These are phyloP conservation scores for Candolleomyces aberdarensis DNA, from an alignment of 768 basidiomycete genomes.

Conservation along the genomic window DNA sequence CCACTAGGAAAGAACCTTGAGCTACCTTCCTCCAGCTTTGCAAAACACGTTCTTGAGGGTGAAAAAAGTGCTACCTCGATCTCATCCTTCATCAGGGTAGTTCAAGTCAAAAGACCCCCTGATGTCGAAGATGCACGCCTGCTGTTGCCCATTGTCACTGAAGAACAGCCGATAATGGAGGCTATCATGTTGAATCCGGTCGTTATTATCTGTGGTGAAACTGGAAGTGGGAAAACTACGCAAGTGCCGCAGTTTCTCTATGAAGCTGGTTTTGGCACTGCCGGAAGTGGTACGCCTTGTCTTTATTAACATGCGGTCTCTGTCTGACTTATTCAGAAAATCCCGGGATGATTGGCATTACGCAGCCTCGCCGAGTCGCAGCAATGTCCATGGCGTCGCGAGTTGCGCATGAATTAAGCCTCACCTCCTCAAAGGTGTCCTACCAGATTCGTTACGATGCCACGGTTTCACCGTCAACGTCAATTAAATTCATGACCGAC, in stretches of 20 bases:
- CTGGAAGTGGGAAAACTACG: slow-evolving; percentile 97
- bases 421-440: slow-evolving; percentile 79
- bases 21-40: slow-evolving; percentile 66
- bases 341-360: slow-evolving; percentile 96
- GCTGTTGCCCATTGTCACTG: slow-evolving; percentile 83
- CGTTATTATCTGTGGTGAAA: slow-evolving; percentile 86
- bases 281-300: slow-evolving; percentile 63
- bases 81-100: slow-evolving; percentile 33
- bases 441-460: slow-evolving; percentile 98
- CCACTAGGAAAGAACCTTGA: slow-evolving; percentile 74
- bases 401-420: slow-evolving; percentile 88
- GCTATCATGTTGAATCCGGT: slow-evolving; percentile 83
- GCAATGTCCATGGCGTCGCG: slow-evolving; percentile 95
- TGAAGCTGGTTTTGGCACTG: slow-evolving; percentile 90
- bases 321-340: slow-evolving; percentile 58
- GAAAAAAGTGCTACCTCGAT: slow-evolving; percentile 11
- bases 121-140: slow-evolving; percentile 77
- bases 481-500: slow-evolving; percentile 99
- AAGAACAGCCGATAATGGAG: slow-evolving; percentile 95
- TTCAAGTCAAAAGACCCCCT: slow-evolving; percentile 57
- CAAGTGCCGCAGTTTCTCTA: slow-evolving; percentile 98
- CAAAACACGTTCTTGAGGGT: slow-evolving; percentile 40
- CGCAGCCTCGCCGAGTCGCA: slow-evolving; percentile 95
- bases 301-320: neutral
- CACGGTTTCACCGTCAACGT: slow-evolving; percentile 83